Evolutionary conservation across 2,329 filamentous ascomycete species (phyloP), one percentile per base, ranked within the genome.

Genomic region (Erysiphe pulchra): DNA sequence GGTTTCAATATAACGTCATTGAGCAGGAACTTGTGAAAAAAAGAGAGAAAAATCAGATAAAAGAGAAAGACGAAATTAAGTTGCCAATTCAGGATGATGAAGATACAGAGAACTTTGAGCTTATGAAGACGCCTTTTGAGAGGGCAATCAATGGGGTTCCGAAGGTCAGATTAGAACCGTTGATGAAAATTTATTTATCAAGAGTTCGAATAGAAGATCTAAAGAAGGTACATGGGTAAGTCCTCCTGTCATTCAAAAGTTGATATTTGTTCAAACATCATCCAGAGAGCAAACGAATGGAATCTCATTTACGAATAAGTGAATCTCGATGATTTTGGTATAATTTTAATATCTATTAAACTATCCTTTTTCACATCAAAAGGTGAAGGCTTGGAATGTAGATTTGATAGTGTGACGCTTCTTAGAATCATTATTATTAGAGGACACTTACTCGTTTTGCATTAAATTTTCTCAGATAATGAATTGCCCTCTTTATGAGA

Each of bases 131-230:
- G n/a, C 65, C 69, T 2, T 70, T 76, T 49, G 66, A 71, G 56
- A 62, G 65, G 50, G 70, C 70, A 5, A 60, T 70, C 17, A 57
- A 67, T 51, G 65, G 66, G 28, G 62, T 55, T 37, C 59, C 61
- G n/a, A 61, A 64, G 18, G 57, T 64, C 49, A 63, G 64, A 49
- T 63, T 59, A 18, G 59, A 67, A 45, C 69, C 70, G 14, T 66
- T 72, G 37, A 61, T 82, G 64, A 71, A 68, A 49, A 61, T 78
- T 18, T 75, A 77, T 51, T 56, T 82, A 14, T 72, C 73, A 0
- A 58, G 62, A 24, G 59, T 59, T 13, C 60, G 69, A 12, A 59
- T 81, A 32, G 66, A 68, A 16, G 70, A 73, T 50, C 57, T 82
- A 42, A 70, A 64, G 50, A 61, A 56, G 30, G 64, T 47, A 13